phyloP scores from a whole-genome alignment of 495 filamentous ascomycete species.

The Talaromyces proteolyticus region DNA sequence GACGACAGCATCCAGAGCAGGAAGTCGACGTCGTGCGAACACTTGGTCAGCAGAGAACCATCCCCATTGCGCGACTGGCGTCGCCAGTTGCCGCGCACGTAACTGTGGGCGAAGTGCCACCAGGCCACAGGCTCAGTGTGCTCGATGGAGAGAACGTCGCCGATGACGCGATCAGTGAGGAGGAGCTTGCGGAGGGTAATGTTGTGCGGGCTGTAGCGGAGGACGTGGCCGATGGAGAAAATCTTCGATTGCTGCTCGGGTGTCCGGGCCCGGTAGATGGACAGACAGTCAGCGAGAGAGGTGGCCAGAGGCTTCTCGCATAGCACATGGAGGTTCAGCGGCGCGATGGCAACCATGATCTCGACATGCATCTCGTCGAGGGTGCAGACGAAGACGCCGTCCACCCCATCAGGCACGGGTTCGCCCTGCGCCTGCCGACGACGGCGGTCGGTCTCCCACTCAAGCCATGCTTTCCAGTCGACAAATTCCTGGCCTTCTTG shows the following conservation, averaged over 20 bases:
- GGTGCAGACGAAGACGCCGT: slow-evolving; percentile 83
- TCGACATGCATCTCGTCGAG: slow-evolving; percentile 82
- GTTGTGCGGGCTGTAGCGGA: too few relatives aligned
- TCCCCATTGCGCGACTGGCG: too few relatives aligned
- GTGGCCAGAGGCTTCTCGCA: slow-evolving; percentile 93
- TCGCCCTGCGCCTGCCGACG: slow-evolving; percentile 8
- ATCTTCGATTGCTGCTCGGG: slow-evolving; percentile 13
- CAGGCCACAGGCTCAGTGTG: slow-evolving; percentile 92
- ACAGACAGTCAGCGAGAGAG: slow-evolving; percentile 65
- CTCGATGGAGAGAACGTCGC: slow-evolving; percentile 77
- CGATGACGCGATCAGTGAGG: slow-evolving; percentile 43
- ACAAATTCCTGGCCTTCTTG: slow-evolving; percentile 56
- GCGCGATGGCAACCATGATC: slow-evolving; percentile 63
- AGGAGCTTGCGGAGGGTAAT: too few relatives aligned
- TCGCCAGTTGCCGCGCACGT: slow-evolving; percentile 94
- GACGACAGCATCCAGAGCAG: too few relatives aligned
- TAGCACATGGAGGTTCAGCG: slow-evolving; percentile 72
- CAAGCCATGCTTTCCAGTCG: slow-evolving; percentile 68
- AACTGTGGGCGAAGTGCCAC: slow-evolving; percentile 94
- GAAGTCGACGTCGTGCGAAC: too few relatives aligned
- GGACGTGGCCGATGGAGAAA: slow-evolving; percentile 77
- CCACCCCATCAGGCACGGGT: slow-evolving; percentile 32
- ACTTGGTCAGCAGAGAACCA: too few relatives aligned
- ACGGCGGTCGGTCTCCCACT: slow-evolving; percentile 56
- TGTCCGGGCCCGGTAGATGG: slow-evolving; percentile 57